These are phyloP conservation scores for Mycena amicta DNA, from an alignment of 768 basidiomycete genomes.

Conservation along the genomic window DNA sequence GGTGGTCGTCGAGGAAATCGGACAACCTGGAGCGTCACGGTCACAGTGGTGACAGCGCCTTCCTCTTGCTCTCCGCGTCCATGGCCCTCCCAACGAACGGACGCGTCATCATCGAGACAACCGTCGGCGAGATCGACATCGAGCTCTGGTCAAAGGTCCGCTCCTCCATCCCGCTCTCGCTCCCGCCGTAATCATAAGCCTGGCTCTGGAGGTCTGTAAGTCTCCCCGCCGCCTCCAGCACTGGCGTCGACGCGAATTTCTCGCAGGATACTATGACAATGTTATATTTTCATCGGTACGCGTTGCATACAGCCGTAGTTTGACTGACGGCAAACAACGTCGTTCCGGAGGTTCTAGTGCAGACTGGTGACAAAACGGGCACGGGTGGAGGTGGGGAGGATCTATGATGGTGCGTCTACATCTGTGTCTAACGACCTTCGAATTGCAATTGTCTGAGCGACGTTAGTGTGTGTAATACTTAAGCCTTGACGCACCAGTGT, in stretches of 20 bases:
- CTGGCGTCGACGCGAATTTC: slow-evolving; percentile 4
- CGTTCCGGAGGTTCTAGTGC: slow-evolving; percentile 89
- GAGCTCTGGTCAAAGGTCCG: slow-evolving; percentile 96
- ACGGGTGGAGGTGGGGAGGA: slow-evolving; percentile 90
- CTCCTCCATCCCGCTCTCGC: too few species aligned
- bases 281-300: slow-evolving; percentile 94
- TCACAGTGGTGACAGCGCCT: too few species aligned
- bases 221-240: slow-evolving; percentile 15
- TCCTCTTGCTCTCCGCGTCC: neutral
- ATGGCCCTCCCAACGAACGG: slow-evolving; percentile 89
- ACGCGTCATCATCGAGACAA: slow-evolving; percentile 86
- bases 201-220: slow-evolving; percentile 82
- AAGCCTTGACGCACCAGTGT: too few species aligned
- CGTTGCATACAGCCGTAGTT: too few species aligned
- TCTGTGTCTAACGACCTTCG: too few species aligned
- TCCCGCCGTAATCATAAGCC: slow-evolving; percentile 88
- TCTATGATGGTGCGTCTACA: slow-evolving; percentile 85
- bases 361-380: slow-evolving; percentile 92
- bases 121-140: slow-evolving; percentile 84
- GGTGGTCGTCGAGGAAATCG: too few species aligned
- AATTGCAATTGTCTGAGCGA: slow-evolving; percentile 20
- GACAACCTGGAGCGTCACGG: too few species aligned
- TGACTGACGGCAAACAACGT: too few species aligned
- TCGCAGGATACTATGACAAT: slow-evolving; percentile 90
- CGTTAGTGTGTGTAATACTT: too few species aligned